Evolutionary conservation across 2,329 filamentous ascomycete species (phyloP).

Genomic region (Colletotrichum acutatum): DNA sequence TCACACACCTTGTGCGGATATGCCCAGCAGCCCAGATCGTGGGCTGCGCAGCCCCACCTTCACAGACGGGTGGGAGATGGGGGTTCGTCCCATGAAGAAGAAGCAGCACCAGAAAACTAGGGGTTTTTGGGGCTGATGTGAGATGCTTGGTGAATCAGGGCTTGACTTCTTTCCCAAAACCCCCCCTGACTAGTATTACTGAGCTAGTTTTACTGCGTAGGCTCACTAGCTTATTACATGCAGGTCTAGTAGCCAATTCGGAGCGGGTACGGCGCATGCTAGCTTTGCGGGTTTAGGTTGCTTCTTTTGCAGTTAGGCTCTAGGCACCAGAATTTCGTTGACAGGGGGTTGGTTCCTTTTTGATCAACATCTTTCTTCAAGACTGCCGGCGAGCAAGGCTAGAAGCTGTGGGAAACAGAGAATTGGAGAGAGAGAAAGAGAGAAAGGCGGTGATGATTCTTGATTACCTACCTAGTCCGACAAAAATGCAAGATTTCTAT

Average conservation of each 20-base stretch:
- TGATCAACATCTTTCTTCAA: too few species aligned
- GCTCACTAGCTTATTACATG: neutral
- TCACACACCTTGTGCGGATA: neutral
- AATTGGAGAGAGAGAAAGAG: neutral
- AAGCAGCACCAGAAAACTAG: neutral
- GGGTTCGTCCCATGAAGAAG: too few species aligned
- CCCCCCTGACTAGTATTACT: neutral
- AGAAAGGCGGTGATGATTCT: neutral
- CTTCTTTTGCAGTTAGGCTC: neutral
- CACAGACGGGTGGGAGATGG: too few species aligned
- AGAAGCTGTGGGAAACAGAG: too few species aligned
- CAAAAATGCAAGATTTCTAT: neutral
- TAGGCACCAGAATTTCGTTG: conserved; percentile 39
- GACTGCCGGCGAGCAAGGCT: neutral
- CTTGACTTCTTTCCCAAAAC: too few species aligned
- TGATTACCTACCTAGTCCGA: neutral
- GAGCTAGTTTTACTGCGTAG: neutral
- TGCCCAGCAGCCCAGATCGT: too few species aligned
- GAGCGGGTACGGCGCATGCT: neutral
- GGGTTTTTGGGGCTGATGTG: neutral
- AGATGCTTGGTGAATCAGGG: neutral
- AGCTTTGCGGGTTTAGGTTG: neutral
- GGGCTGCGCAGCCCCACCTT: too few species aligned
- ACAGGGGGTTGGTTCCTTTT: conserved; percentile 30
- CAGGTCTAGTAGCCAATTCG: neutral